Evolutionary conservation across 306 rosid species (phyloP).

Genomic region (Malus sylvestris): DNA sequence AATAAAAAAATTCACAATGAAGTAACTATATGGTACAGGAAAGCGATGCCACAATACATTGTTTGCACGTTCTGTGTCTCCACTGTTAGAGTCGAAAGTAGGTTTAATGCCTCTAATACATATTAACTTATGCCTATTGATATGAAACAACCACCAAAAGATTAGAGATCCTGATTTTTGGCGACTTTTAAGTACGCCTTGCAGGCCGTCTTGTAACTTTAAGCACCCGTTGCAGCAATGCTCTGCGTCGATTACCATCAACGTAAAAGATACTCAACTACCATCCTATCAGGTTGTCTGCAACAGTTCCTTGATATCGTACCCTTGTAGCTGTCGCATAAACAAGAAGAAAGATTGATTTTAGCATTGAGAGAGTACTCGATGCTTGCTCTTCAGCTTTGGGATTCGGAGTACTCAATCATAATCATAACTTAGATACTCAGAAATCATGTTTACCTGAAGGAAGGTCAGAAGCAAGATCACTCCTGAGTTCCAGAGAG

Average conservation of each 20-base stretch:
- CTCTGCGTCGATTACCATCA: constrained; percentile 4
- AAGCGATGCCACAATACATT: neutral
- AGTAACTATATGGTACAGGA: neutral
- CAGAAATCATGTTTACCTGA: constrained; percentile 39
- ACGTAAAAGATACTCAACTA: constrained; percentile 10
- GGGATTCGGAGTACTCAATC: neutral
- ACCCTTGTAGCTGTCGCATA: constrained; percentile 72
- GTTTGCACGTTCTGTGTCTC: neutral
- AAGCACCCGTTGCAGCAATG: neutral
- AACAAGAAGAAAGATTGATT: constrained; percentile 13
- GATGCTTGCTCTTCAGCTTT: neutral
- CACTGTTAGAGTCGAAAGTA: neutral
- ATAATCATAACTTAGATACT: neutral
- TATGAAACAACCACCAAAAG: neutral
- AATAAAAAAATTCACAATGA: too few species aligned
- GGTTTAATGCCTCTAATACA: neutral
- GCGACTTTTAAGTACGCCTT: neutral
- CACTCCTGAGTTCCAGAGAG: constrained; percentile 93
- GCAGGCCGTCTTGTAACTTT: neutral
- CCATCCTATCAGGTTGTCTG: constrained; percentile 53
- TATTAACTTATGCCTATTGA: neutral
- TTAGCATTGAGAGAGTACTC: constrained; percentile 7
- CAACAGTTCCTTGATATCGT: constrained; percentile 89
- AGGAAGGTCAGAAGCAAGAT: constrained; percentile 82
- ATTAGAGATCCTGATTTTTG: neutral